Evolutionary conservation across 768 basidiomycete species (phyloP), one percentile per base, ranked within the genome.

Genomic region (Phaeolepiota aurea): DNA sequence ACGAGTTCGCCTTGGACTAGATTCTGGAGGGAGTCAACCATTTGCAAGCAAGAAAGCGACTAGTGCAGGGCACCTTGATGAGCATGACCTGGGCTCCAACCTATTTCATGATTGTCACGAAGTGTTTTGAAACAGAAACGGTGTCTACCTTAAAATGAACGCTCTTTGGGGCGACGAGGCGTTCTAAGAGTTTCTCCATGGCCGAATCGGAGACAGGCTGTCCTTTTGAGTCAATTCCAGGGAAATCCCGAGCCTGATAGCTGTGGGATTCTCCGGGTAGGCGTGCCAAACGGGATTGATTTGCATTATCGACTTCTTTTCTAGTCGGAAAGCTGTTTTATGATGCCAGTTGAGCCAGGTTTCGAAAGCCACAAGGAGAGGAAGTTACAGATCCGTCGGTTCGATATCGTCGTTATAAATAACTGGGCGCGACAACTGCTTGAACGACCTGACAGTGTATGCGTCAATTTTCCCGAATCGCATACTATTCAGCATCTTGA

Each of bases 401-500:
- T 80, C 72, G 41, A 92, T 79, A 1, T 77, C 79, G 48, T 92
- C 89, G 1, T 63, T 54, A 51, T 89, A 90, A 1, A 43, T 43
- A 7, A 89, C 68, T 16, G 57, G 51, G 12, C 88, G 72, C 2
- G 71, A 66, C 15, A 93, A 69, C 1, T 48, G 48, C 34, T 59
- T 56, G 61, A 96, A 89, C 3, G 66, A 63, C 7, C 50, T 47
- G 3, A 66, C 56, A 2, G 71, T 71, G 3, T 59, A 54, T 1
- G 60, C 40, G 15, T 71, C 63, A 33, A 89, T 55, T 31, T 58
- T 59, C 1, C 92, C 92, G 50, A 82, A 81, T 14, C 92, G 78
- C 82, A 94, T 85, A 39, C 77, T 72, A 52, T 93, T 93, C 32
- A 96, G 65, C 77, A 94, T 87, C 49, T 87, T 73, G 42, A 90